Percentiles rank a stretch among this genome's conserved stretches.
Conservation (phyloP, 192 early-diverging fungal species). For the Backusella parvicylindrica region DNA sequence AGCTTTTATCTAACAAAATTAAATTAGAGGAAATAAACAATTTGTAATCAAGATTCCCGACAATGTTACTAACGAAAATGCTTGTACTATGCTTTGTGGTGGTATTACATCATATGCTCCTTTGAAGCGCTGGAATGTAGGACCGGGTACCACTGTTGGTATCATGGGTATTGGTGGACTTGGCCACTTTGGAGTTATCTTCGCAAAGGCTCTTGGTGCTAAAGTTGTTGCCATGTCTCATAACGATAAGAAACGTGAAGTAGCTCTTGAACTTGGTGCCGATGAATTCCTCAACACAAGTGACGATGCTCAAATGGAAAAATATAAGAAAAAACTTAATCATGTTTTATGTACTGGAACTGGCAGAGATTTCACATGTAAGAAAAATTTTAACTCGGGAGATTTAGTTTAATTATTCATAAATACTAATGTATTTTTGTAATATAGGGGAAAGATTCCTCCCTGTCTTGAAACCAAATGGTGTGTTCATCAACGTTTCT, state of each 20-base stretch:
- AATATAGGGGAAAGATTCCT: not conserved
- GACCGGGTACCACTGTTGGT: slow-evolving; percentile 28
- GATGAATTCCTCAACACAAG: slow-evolving; percentile 18
- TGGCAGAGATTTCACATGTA: not conserved
- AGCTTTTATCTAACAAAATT: too few species aligned
- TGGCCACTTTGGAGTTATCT: slow-evolving; percentile 65
- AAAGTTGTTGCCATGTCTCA: slow-evolving; percentile 55
- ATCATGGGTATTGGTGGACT: slow-evolving; percentile 43
- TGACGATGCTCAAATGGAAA: slow-evolving; percentile 7
- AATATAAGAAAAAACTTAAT: slow-evolving; percentile 6
- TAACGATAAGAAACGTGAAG: slow-evolving; percentile 53
- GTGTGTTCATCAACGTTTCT: not conserved
- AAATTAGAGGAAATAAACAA: slow-evolving; percentile 34
- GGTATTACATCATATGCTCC: slow-evolving; percentile 61
- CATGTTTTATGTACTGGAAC: slow-evolving; percentile 22
- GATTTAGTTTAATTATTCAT: not conserved
- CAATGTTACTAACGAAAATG: slow-evolving; percentile 41
- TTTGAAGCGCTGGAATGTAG: slow-evolving; percentile 35
- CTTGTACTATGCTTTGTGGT: slow-evolving; percentile 74
- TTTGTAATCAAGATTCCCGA: slow-evolving; percentile 60
- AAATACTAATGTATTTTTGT: not conserved
- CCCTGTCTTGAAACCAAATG: not conserved
- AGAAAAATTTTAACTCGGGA: not conserved
- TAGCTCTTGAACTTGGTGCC: slow-evolving; percentile 57
- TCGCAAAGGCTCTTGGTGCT: slow-evolving; percentile 38